These are phyloP conservation scores for Nicotiana rustica DNA, from an alignment of 305 asterid species.

Conservation along the genomic window DNA sequence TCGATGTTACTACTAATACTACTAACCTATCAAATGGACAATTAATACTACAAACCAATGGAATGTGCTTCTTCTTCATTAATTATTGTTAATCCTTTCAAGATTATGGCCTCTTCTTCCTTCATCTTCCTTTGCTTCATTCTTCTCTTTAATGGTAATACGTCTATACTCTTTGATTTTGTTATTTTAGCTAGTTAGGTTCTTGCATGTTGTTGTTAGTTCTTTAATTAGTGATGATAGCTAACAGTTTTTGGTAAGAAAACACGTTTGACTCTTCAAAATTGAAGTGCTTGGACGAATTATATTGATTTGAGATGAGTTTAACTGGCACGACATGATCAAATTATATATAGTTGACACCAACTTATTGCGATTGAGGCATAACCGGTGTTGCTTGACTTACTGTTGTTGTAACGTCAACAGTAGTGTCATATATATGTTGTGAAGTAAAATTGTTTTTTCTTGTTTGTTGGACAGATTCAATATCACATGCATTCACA, in stretches of 20 bases:
- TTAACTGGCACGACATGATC: no score
- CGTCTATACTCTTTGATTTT: neutral
- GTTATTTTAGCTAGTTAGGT: neutral
- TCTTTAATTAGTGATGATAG: no score
- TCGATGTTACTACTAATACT: neutral
- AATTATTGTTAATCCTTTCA: conserved; percentile 19
- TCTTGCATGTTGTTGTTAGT: no score
- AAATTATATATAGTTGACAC: no score
- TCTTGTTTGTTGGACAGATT: conserved; percentile 50
- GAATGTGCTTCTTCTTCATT: neutral
- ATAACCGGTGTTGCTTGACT: no score
- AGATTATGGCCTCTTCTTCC: conserved; percentile 31
- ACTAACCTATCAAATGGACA: neutral
- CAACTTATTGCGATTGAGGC: no score
- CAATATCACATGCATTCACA: conserved; percentile 57
- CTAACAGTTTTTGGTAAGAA: no score
- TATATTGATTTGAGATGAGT: no score
- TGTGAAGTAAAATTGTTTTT: neutral
- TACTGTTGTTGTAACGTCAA: no score
- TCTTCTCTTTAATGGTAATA: conserved; percentile 29
- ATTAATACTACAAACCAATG: neutral
- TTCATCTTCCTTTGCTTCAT: neutral
- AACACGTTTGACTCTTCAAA: no score
- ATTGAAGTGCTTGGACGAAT: no score
- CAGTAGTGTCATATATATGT: neutral